Evolutionary conservation across 2,329 filamentous ascomycete species (phyloP), one percentile per base, ranked within the genome.

Genomic region (Fusarium torulosum): DNA sequence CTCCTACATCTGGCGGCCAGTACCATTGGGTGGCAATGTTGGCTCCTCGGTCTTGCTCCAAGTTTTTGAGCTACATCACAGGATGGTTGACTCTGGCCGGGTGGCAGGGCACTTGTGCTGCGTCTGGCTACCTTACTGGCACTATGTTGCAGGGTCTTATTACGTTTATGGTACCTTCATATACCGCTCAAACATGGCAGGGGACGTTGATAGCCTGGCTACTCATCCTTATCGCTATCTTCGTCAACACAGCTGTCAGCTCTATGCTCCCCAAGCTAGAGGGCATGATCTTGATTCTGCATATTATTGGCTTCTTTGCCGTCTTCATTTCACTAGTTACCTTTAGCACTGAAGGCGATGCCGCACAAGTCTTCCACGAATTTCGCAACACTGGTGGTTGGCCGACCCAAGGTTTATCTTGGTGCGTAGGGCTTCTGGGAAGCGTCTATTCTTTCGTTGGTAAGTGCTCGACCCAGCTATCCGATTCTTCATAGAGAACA

Each of bases 281-380:
- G 61, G 78, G 79, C 37, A 71, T 77, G 45, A 78, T 79, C 33
- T 72, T 81, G 13, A 69, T 81, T 27, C 62, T 81, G 19, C 79
- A 81, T 47, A 74, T 82, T 35, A 67, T 82, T 7, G 80, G 82
- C 4, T 83, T 85, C 69, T 80, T 84, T 51, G 79, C 75, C 25
- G 74, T 81, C 13, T 63, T 81, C 20, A 73, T 78, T 6, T 75
- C 78, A 19, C 41, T 45, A 1, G 66, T 81, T 6, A 74, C 67
- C 61, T 69, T 71, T 7, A 75, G 76, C 37, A 70, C 72, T 29
- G 62, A 69, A 8, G 69, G 75, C 3, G 67, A 59, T 9, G 58
- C 53, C 4, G 59, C 74, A 1, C 63, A 72, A 1, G 73, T 78
- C 11, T 78, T 78, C 33, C 50, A 67, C 4, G 60, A 71, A 8